Evolutionary conservation across 768 basidiomycete genomes (phyloP).

Genomic region (Tulasnella sp.): DNA sequence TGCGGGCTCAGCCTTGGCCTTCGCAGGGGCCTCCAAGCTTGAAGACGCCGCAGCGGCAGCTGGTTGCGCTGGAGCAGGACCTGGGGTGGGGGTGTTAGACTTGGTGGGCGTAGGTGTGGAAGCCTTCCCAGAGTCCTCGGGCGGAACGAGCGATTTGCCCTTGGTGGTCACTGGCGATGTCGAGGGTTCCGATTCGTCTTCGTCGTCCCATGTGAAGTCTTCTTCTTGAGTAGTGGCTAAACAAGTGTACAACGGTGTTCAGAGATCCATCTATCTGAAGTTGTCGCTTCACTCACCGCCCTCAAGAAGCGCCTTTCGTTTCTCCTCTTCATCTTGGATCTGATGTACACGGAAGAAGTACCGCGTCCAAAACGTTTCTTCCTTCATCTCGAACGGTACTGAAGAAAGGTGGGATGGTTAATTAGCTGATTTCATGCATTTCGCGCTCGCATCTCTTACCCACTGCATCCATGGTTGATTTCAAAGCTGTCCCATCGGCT

Average conservation of each 20-base stretch:
- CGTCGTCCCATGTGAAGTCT: constrained; percentile 89
- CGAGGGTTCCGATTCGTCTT: constrained; percentile 60
- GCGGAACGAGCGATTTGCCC: neutral
- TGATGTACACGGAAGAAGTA: constrained; percentile 88
- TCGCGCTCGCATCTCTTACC: constrained; percentile 43
- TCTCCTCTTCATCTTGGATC: constrained; percentile 71
- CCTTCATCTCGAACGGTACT: constrained; percentile 67
- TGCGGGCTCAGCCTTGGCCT: constrained; percentile 29
- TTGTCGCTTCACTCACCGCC: constrained; percentile 42
- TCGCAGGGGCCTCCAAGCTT: constrained; percentile 18
- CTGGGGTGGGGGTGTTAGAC: constrained; percentile 30
- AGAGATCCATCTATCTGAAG: neutral
- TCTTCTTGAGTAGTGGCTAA: constrained; percentile 56
- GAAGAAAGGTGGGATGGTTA: neutral
- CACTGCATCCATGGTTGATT: constrained; percentile 50
- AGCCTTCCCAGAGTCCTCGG: neutral
- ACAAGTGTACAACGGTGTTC: constrained; percentile 16
- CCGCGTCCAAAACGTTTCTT: constrained; percentile 74
- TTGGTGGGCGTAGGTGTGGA: constrained; percentile 13
- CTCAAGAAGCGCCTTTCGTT: constrained; percentile 70
- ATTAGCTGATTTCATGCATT: neutral
- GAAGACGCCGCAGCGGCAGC: neutral
- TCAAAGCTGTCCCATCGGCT: constrained; percentile 50
- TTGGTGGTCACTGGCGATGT: constrained; percentile 17
- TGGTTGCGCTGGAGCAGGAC: constrained; percentile 26